Evolutionary conservation across 371 early-diverging fungal species (phyloP).

Genomic region (Lichtheimia hyalospora): DNA sequence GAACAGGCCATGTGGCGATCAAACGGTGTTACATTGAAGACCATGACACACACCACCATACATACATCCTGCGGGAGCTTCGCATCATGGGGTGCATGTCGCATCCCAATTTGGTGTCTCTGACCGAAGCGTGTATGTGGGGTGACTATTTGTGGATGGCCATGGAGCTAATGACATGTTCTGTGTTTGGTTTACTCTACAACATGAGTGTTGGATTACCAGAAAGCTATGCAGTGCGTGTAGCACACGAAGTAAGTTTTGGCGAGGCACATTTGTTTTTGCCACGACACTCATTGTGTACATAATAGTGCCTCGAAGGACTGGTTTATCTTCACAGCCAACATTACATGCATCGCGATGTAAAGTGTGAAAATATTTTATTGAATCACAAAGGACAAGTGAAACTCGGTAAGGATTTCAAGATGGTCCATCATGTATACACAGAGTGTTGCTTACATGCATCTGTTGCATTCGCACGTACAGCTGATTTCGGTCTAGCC

Average conservation of each 20-base stretch:
- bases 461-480: neutral
- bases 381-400: slow-evolving; percentile 43
- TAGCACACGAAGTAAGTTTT: slow-evolving; percentile 32
- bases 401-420: slow-evolving; percentile 33
- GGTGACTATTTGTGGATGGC: slow-evolving; percentile 51
- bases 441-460: neutral
- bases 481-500: slow-evolving; percentile 52
- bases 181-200: slow-evolving; percentile 43
- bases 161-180: slow-evolving; percentile 53
- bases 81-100: slow-evolving; percentile 48
- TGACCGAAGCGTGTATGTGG: slow-evolving; percentile 41
- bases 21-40: slow-evolving; percentile 52
- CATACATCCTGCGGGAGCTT: slow-evolving; percentile 45
- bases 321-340: slow-evolving; percentile 45
- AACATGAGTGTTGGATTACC: slow-evolving; percentile 39
- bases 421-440: neutral
- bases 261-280: neutral
- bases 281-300: too few species aligned
- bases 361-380: slow-evolving; percentile 54
- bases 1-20: slow-evolving; percentile 41
- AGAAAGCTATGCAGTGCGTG: slow-evolving; percentile 38
- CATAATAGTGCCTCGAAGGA: slow-evolving; percentile 38
- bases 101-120: slow-evolving; percentile 38
- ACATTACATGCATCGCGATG: slow-evolving; percentile 53
- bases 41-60: slow-evolving; percentile 42